Percentiles rank a stretch among this genome's conserved stretches.
These are phyloP conservation scores for Naganishia vishniacii DNA, from an alignment of 768 basidiomycete species.

Conservation along the genomic window DNA sequence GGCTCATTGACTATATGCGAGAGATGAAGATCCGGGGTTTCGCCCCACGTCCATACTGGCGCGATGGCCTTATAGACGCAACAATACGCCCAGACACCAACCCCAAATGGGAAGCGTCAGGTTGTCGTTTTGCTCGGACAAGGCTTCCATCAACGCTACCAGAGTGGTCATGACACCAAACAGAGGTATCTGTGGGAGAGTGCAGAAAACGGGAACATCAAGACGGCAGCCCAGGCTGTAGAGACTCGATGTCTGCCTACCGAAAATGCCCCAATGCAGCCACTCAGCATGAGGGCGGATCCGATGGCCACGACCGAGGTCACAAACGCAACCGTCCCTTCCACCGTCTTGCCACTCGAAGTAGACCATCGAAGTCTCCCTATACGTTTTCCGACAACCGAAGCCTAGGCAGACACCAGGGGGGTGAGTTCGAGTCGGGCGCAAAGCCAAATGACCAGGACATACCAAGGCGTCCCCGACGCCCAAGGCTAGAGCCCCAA, in stretches of 20 bases:
- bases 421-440: background rate
- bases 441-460: slow-evolving; percentile 22
- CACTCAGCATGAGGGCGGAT: slow-evolving; percentile 64
- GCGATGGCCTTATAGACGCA: slow-evolving; percentile 47
- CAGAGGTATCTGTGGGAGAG: slow-evolving; percentile 55
- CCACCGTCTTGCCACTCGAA: slow-evolving; percentile 77
- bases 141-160: slow-evolving; percentile 74
- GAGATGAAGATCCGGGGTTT: too few species aligned
- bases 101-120: slow-evolving; percentile 90
- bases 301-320: slow-evolving; percentile 65
- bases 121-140: slow-evolving; percentile 96
- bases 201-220: background rate
- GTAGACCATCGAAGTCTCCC: slow-evolving; percentile 80
- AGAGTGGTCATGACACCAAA: slow-evolving; percentile 64
- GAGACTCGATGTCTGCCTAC: slow-evolving; percentile 53
- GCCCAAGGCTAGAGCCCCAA: slow-evolving; percentile 81
- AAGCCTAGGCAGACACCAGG: slow-evolving; percentile 59
- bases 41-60: too few species aligned
- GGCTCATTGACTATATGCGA: too few species aligned
- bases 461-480: slow-evolving; percentile 87
- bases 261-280: slow-evolving; percentile 68
- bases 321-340: slow-evolving; percentile 80
- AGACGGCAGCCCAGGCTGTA: background rate
- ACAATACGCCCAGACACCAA: slow-evolving; percentile 78
- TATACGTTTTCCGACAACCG: slow-evolving; percentile 78